A percentile compares a stretch with the other conserved stretches of the same genome.
phyloP scores from a whole-genome alignment of 2,329 filamentous ascomycete genomes.

The Fusarium ambrosium region DNA sequence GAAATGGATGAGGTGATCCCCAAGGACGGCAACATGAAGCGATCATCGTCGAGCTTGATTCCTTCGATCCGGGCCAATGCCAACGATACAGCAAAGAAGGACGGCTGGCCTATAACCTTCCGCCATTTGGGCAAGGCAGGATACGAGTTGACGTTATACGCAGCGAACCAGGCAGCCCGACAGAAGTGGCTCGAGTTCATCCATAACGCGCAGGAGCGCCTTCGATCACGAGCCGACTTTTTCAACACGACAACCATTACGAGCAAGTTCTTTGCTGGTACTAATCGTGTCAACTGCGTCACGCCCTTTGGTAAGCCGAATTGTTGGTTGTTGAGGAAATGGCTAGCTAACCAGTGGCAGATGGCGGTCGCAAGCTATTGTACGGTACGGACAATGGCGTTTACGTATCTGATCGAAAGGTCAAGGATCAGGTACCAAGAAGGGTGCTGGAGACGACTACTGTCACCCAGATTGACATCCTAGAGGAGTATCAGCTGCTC shows the following conservation, averaged over 20 bases:
- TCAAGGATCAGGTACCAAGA: conserved; percentile 84
- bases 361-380: conserved; percentile 94
- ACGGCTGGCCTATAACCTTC: conserved; percentile 96
- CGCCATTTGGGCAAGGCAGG: conserved; percentile 95
- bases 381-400: conserved; percentile 96
- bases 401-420: conserved; percentile 90
- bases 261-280: conserved; percentile 69
- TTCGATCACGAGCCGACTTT: conserved; percentile 90
- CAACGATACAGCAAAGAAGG: conserved; percentile 70
- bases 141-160: conserved; percentile 92
- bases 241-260: conserved; percentile 80
- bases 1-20: conserved; percentile 98
- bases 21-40: conserved; percentile 81
- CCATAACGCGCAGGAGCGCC: conserved; percentile 87
- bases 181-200: conserved; percentile 99
- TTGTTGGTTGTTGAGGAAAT: conserved; percentile 5
- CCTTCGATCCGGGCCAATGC: conserved; percentile 64
- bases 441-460: conserved; percentile 87
- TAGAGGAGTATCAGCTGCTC: conserved; percentile 94
- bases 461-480: conserved; percentile 94
- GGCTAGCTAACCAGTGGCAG: conserved; percentile 58
- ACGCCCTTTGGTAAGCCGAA: conserved; percentile 82
- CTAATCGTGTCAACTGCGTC: conserved; percentile 93
- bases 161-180: conserved; percentile 84
- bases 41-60: conserved; percentile 88